Evolutionary conservation across 225 moss, liverwort and hornwort genomes (phyloP), one percentile per base, ranked within the genome.

Genomic region (Physcomitrium patens): DNA sequence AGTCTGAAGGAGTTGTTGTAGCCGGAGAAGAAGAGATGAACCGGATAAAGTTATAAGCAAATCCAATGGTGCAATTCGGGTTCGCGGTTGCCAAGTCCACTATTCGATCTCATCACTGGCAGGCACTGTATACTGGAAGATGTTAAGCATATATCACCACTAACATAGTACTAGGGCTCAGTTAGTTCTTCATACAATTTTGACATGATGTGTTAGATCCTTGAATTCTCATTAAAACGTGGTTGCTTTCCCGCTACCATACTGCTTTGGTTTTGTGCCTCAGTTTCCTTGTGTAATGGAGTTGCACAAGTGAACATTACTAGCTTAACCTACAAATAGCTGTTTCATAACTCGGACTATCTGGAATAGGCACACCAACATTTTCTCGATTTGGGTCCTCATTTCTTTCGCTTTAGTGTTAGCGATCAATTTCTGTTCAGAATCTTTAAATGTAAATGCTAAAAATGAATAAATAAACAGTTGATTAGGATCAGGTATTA

Each of bases 41-140:
- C 56, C 31, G 56, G 56, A 56, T 48, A 41, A 19, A 37, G 23
- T 68, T 53, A 42, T 66, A 54, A 14, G 47, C 20, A 48, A 43
- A 54, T 7, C 17, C 41, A 49, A 67, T 5, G 47, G 37, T 47
- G 63, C 37, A 49, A 10, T 78, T n/a, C 31, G 53, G 44, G 12
- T 63, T 12, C 28, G 20, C 24, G 52, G 14, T 60, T 48, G 70
- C 7, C 18, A 41, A 60, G 60, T 4, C 58, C 15, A 15, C 59
- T 7, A 12, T 65, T 28, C 28, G 44, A 56, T 69, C 56, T 43
- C 69, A n/a, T 46, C 13, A 11, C 22, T 54, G 9, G 31, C 5
- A 67, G 41, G 62, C 60, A 15, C 16, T 62, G 71, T 62, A 62
- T 54, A 81, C 1, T 68, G 47, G 11, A 37, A 65, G 61, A 20